Percentiles rank a stretch among this genome's conserved stretches.
Evolutionary conservation across 345 rosid genomes (phyloP).

Genomic region (Eucalyptus melliodora): DNA sequence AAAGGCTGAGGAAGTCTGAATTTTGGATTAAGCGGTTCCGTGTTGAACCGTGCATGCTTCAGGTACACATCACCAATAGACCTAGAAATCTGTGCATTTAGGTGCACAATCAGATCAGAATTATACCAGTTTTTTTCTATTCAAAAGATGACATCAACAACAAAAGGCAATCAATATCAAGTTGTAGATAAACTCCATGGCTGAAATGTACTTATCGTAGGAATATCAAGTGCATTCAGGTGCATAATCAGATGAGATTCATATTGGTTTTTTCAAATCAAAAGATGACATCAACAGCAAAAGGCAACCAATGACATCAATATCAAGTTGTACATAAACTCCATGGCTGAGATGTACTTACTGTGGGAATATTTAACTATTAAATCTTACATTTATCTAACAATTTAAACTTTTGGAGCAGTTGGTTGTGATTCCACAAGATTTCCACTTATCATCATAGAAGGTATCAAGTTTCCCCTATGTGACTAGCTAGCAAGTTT

Average conservation of each 20-base stretch:
- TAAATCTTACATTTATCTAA: not conserved
- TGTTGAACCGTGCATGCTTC: slow-evolving; percentile 60
- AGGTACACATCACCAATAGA: slow-evolving; percentile 81
- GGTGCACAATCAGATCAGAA: not conserved
- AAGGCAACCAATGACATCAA: not conserved
- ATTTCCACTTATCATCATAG: not conserved
- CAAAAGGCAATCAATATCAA: not conserved
- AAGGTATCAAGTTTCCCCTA: not conserved
- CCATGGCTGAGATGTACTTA: not conserved
- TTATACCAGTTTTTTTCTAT: not conserved
- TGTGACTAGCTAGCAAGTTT: not conserved
- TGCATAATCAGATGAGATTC: not conserved
- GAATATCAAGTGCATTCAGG: not conserved
- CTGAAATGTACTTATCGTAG: not conserved
- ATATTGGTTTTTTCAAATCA: not conserved
- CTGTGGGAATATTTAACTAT: not conserved
- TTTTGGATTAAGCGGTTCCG: slow-evolving; percentile 50
- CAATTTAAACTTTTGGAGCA: not conserved
- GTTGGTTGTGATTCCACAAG: not conserved
- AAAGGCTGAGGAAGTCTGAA: slow-evolving; percentile 79
- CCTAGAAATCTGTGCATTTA: slow-evolving; percentile 54
- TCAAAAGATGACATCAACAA: not conserved
- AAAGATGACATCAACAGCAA: not conserved
- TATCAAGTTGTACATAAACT: not conserved
- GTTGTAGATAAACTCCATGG: not conserved